Conservation (phyloP, 768 basidiomycete species). For the Tricholoma sp. region DNA sequence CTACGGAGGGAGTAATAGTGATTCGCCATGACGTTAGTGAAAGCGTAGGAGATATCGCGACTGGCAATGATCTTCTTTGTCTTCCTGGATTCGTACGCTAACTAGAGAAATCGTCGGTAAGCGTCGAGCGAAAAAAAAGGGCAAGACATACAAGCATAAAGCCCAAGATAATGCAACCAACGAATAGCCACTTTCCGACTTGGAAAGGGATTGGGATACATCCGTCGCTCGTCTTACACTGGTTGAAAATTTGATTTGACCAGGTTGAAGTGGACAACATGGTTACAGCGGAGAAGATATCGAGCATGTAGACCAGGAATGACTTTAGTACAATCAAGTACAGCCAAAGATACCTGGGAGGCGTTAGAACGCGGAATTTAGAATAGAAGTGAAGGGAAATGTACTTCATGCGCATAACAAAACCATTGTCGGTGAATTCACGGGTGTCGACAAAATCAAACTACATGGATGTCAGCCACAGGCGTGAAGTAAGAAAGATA, state of each 20-base stretch:
- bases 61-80: conserved; percentile 91
- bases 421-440: conserved; percentile 88
- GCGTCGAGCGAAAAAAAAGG: neutral
- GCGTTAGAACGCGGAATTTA: neutral
- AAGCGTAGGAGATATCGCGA: conserved; percentile 96
- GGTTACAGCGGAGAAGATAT: conserved; percentile 96
- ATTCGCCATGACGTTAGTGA: conserved; percentile 97
- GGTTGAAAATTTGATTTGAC: conserved; percentile 87
- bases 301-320: conserved; percentile 93
- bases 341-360: conserved; percentile 79
- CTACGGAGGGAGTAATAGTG: conserved; percentile 92
- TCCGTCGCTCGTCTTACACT: conserved; percentile 55
- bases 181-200: conserved; percentile 94
- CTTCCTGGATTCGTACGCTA: conserved; percentile 91
- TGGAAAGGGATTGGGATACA: conserved; percentile 86
- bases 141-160: conserved; percentile 74
- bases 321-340: conserved; percentile 94
- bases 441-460: conserved; percentile 95
- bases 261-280: conserved; percentile 90
- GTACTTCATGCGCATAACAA: conserved; percentile 83
- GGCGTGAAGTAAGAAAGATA: neutral
- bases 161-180: conserved; percentile 97
- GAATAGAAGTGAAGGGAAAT: conserved; percentile 15
- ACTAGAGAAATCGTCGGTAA: conserved; percentile 31
- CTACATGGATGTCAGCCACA: conserved; percentile 39